Conservation (phyloP, 169 alveolate species). For the Plasmodium inui region DNA sequence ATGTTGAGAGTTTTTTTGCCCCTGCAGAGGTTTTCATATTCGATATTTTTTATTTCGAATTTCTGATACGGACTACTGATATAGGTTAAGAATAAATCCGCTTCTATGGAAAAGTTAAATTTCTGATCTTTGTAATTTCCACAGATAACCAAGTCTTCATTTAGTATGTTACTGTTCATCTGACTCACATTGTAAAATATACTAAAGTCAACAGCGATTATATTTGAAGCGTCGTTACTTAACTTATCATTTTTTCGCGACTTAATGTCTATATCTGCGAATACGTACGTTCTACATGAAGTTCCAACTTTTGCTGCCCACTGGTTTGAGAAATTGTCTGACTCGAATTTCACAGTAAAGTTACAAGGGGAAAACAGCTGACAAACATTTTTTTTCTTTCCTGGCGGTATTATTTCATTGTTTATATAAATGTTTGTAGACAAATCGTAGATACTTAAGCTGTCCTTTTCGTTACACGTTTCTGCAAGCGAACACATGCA, state of each 20-base stretch:
- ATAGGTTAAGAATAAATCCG: constrained; percentile 36
- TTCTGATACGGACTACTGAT: constrained; percentile 13
- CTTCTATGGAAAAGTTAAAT: constrained; percentile 31
- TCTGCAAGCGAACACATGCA: constrained; percentile 68
- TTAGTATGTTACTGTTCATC: constrained; percentile 24
- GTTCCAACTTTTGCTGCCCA: constrained; percentile 59
- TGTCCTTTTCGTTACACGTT: constrained; percentile 6
- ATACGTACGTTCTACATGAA: constrained; percentile 38
- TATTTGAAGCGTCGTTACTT: constrained; percentile 12
- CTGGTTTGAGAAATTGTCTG: constrained; percentile 8
- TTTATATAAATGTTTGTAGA: constrained; percentile 31
- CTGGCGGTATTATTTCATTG: constrained; percentile 13
- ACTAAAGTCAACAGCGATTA: constrained; percentile 24
- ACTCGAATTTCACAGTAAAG: constrained; percentile 24
- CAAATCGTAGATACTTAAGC: constrained; percentile 5
- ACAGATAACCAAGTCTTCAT: constrained; percentile 42
- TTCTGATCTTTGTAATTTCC: constrained; percentile 58
- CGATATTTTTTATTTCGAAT: constrained; percentile 31
- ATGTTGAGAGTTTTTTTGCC: constrained; percentile 30
- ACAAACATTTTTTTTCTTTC: constrained; percentile 24
- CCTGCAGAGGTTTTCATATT: not conserved
- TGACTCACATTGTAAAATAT: constrained; percentile 10
- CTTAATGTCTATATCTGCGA: constrained; percentile 19
- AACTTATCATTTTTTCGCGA: constrained; percentile 5
- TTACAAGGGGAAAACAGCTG: constrained; percentile 26